A percentile compares a stretch with the other conserved stretches of the same genome.
Conservation (phyloP, 768 basidiomycete genomes). For the Trametes cinnabarina region DNA sequence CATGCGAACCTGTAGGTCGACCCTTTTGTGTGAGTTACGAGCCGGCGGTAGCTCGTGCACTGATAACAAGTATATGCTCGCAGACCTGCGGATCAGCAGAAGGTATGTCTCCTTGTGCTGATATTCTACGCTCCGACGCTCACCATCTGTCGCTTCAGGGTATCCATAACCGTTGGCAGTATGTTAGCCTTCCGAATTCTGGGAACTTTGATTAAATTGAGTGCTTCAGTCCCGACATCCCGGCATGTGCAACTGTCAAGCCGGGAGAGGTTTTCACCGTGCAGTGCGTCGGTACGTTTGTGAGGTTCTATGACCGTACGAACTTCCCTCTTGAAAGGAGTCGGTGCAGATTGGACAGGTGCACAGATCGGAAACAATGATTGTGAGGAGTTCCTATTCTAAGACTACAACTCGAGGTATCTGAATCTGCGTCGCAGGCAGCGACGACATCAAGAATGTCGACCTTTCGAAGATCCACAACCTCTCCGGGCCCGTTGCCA, state of each 20-base stretch:
- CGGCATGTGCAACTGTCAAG: not conserved
- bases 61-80: not conserved
- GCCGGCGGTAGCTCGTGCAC: not conserved
- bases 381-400: conserved; percentile 46
- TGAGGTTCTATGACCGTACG: not conserved
- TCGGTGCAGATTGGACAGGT: conserved; percentile 67
- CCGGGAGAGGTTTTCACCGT: conserved; percentile 59
- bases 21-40: conserved; percentile 56
- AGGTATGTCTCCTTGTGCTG: conserved; percentile 37
- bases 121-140: not conserved
- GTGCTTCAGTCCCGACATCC: conserved; percentile 27
- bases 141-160: conserved; percentile 43
- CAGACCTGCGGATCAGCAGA: conserved; percentile 54
- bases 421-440: conserved; percentile 35
- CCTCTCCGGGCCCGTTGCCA: conserved; percentile 71
- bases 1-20: conserved; percentile 47
- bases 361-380: conserved; percentile 79
- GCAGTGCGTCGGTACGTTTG: conserved; percentile 57
- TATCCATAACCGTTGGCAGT: conserved; percentile 76
- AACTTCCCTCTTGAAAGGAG: no score
- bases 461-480: conserved; percentile 69
- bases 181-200: conserved; percentile 60
- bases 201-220: conserved; percentile 56
- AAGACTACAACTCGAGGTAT: no score
- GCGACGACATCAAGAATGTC: conserved; percentile 66